Evolutionary conservation across 495 filamentous ascomycete species (phyloP), one percentile per base, ranked within the genome.

Genomic region (Penicillium argentinense): DNA sequence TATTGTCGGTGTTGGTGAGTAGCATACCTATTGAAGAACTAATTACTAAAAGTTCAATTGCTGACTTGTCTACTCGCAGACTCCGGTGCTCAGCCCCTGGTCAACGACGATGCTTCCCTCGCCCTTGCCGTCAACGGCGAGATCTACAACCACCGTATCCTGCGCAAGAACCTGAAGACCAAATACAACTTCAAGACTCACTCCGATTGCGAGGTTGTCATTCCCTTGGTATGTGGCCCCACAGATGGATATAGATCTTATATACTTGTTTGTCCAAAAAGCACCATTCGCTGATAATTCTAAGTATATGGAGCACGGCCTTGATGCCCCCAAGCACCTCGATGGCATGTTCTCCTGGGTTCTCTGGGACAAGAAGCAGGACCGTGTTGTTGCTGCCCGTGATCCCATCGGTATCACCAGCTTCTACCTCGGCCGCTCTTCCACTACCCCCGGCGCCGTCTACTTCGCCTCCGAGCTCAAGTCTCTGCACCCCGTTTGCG

Each of bases 341-440:
- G 93, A 98, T 66, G 93, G 93, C 70, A 98, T 98, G 95, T 98
- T 98, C 82, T 96, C 92, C 9, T 98, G 91, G 76, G 91, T 97
- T 32, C 79, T 98, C 21, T 97, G 95, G 72, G 93, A 98, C 76
- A 93, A 91, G 75, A 85, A 78, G 39, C 81, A 85, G 60, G 88
- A 98, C 73, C 85, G 95, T 41, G 88, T 87, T 24, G 81, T 98
- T 54, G 95, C 93, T 21, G 95, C 93, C 29, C 83, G 93, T 60
- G 93, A 98, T 66, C 93, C 93, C 30, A 96, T 98, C 53, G 93
- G 93, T 69, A 86, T 98, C 68, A 97, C 91, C 41, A 96, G 88
- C 56, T 91, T 98, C 67, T 98, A 97, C 75, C 86, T 95, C 59
- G 93, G 93, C 44, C 86, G 87, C 74, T 92, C 88, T 21, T 91